Evolutionary conservation across 495 filamentous ascomycete genomes (phyloP).

Genomic region (Chaetomidium leptoderma): DNA sequence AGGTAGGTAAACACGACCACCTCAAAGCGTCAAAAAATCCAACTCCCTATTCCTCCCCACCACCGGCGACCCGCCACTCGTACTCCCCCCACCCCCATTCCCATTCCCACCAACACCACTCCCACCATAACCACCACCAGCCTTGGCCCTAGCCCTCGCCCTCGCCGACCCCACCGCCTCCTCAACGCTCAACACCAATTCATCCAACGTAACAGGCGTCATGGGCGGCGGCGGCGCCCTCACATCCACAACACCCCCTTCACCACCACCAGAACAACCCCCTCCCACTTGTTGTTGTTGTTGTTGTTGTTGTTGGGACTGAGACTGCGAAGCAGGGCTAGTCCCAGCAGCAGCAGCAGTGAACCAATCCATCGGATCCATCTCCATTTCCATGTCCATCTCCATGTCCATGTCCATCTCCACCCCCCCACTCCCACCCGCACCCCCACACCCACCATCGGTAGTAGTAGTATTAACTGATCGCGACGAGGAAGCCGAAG

Average conservation of each 20-base stretch:
- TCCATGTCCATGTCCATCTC: too few species aligned
- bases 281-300: neutral
- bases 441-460: too few species aligned
- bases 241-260: neutral
- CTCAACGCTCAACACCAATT: slow-evolving; percentile 21
- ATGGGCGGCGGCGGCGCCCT: slow-evolving; percentile 3
- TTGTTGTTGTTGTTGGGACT: neutral
- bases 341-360: neutral
- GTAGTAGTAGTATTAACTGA: too few species aligned
- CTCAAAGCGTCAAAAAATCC: slow-evolving; percentile 10
- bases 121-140: neutral
- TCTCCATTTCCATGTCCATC: too few species aligned
- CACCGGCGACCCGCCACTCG: neutral
- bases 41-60: slow-evolving; percentile 7
- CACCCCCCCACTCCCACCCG: too few species aligned
- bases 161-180: slow-evolving; percentile 20
- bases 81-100: neutral
- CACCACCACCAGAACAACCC: too few species aligned
- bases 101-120: neutral
- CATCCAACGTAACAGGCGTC: slow-evolving; percentile 21
- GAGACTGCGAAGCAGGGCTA: too few species aligned
- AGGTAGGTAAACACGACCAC: neutral
- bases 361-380: too few species aligned
- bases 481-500: neutral
- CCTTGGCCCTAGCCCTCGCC: slow-evolving; percentile 14